These are phyloP conservation scores for Quercus bicolor DNA, from an alignment of 306 rosid species.

Conservation along the genomic window DNA sequence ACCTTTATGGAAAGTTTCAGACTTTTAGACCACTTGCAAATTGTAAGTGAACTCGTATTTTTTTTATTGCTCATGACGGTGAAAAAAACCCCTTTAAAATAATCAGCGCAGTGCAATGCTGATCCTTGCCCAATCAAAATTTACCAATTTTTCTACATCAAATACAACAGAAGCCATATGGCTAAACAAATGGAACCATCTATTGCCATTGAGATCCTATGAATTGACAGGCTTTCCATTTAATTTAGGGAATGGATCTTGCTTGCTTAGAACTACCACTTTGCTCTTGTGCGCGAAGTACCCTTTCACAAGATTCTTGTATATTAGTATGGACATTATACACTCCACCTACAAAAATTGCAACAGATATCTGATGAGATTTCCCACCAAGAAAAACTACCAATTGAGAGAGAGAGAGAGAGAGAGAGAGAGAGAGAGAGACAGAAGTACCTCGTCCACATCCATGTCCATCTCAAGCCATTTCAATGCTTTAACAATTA, in stretches of 20 bases:
- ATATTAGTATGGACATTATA: conserved; percentile 83
- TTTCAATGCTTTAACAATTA: conserved; percentile 81
- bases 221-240: conserved; percentile 83
- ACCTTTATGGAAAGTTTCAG: too few relatives aligned
- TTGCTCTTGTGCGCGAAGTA: conserved; percentile 97
- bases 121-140: neutral
- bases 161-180: neutral
- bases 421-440: neutral
- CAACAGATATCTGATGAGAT: conserved; percentile 5
- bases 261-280: conserved; percentile 92
- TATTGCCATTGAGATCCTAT: conserved; percentile 14
- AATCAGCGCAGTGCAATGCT: neutral
- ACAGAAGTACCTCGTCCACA: conserved; percentile 69
- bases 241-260: conserved; percentile 88
- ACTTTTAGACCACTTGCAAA: neutral
- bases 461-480: conserved; percentile 97
- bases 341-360: conserved; percentile 84
- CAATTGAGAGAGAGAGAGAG: neutral
- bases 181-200: neutral
- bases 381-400: neutral
- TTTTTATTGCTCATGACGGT: neutral
- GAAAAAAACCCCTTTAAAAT: neutral
- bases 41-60: neutral
- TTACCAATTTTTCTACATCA: neutral
- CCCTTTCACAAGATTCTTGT: conserved; percentile 80